Evolutionary conservation across 345 rosid species (phyloP).

Genomic region (Reutealis trisperma): DNA sequence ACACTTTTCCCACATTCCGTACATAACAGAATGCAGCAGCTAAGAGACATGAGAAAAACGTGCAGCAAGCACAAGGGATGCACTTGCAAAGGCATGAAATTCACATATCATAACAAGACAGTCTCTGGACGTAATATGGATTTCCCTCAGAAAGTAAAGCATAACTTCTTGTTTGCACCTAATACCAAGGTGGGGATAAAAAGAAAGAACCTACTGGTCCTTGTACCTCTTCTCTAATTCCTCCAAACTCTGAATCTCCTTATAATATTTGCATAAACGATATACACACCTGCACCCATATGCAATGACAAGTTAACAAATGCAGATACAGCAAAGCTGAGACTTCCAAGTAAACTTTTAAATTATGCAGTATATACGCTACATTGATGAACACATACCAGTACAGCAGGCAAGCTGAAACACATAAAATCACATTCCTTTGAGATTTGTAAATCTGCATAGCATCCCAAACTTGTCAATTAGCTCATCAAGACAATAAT

Average conservation of each 20-base stretch:
- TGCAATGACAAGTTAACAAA: neutral
- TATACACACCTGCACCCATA: constrained; percentile 63
- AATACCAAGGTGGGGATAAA: neutral
- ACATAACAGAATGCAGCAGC: neutral
- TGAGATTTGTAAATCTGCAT: constrained; percentile 85
- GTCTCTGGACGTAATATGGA: neutral
- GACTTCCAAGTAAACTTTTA: neutral
- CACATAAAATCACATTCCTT: constrained; percentile 77
- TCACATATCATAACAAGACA: neutral
- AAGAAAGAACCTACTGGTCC: constrained; percentile 39
- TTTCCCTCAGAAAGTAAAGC: neutral
- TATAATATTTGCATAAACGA: constrained; percentile 76
- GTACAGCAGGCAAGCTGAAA: constrained; percentile 76
- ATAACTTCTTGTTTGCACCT: constrained; percentile 1
- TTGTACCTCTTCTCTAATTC: constrained; percentile 75
- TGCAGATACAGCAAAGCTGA: neutral
- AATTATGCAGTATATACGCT: neutral
- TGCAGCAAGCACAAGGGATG: neutral
- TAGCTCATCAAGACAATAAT: neutral
- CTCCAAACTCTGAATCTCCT: constrained; percentile 74
- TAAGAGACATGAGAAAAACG: neutral
- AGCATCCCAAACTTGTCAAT: neutral
- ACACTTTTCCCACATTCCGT: neutral
- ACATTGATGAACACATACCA: constrained; percentile 48
- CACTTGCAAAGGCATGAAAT: neutral